Evolutionary conservation across 31 red algal genomes (phyloP), one percentile per base, ranked within the genome.

Genomic region (Asparagopsis taxiformis): DNA sequence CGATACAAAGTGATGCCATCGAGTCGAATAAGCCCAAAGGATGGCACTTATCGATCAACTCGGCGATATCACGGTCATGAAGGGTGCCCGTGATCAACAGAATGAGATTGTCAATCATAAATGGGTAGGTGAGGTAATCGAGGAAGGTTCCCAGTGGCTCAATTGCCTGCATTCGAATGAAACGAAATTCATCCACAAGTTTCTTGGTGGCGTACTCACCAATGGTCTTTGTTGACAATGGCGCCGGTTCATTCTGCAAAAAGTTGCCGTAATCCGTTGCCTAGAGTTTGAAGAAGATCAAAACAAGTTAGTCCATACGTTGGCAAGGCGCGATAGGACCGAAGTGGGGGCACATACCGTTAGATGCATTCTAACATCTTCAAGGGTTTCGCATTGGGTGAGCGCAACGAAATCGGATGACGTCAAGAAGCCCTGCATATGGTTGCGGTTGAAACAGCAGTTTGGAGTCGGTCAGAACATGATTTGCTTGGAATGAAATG

Each of bases 51-150:
- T 93, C 90, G 37, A 98, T 75, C 8, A 98, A 84, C 31, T 98
- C 94, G 21, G 75, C 68, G 33, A 98, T 89, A 43, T 98, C 88
- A 34, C 90, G 79, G 38, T 90, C 70, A 36, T 88, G 78, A 28
- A 98, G 43, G 2, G 89, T 89, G 7, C 94, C 94, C 15, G 84
- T 98, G 72, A 98, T 84, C 41, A 98, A 73, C n/a, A 98, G 68
- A 24, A 98, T 88, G 39, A 98, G 59, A 50, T 98, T 98, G 75
- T 98, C 94, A 53, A 98, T 98, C 94, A 98, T 98, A 74, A 93
- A 98, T 0, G 89, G 89, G 66, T 98, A 98, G 43, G 89, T 93
- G 22, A 98, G 49, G 32, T 93, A 98, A 73, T 98, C 94, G 23
- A 98, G 51, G 56, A 98, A 98, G 7, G 78, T 98, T 0, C 65